Conservation (phyloP, 148 eudicot genomes). For the Heliosperma pusillum region DNA sequence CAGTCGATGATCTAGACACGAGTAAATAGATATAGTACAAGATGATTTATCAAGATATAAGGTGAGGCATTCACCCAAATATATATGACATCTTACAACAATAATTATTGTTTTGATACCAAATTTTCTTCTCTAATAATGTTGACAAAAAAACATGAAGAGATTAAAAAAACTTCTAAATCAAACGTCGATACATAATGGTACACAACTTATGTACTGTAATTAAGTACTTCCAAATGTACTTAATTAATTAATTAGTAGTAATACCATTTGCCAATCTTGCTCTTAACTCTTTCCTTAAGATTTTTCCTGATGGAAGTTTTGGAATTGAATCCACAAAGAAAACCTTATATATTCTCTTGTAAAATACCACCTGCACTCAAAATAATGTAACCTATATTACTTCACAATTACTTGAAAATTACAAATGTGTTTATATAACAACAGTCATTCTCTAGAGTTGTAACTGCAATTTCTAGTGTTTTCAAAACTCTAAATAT, state of each 20-base stretch:
- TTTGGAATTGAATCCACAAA: slow-evolving; percentile 79
- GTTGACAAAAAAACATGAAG: not conserved
- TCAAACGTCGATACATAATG: slow-evolving; percentile 3
- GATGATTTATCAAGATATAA: not conserved
- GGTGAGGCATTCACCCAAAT: slow-evolving; percentile 15
- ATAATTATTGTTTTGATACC: not conserved
- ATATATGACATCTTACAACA: slow-evolving; percentile 8
- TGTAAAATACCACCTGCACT: slow-evolving; percentile 81
- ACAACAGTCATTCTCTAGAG: too few relatives aligned
- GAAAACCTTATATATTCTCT: slow-evolving; percentile 63
- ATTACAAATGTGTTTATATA: too few relatives aligned
- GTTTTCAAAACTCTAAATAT: too few relatives aligned
- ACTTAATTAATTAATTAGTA: slow-evolving; percentile 17
- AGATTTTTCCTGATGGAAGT: slow-evolving; percentile 84
- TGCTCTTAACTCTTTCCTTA: slow-evolving; percentile 89
- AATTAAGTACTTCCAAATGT: not conserved
- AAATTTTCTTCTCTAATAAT: not conserved
- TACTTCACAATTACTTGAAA: too few relatives aligned
- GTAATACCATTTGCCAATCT: slow-evolving; percentile 54
- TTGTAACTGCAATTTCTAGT: too few relatives aligned
- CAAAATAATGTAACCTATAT: not conserved
- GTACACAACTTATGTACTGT: slow-evolving; percentile 19
- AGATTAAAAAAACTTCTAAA: not conserved
- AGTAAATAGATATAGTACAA: not conserved
- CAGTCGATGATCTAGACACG: not conserved